These are phyloP conservation scores for Hansfordia pulvinata DNA, from an alignment of 2,329 filamentous ascomycete genomes.

Conservation along the genomic window DNA sequence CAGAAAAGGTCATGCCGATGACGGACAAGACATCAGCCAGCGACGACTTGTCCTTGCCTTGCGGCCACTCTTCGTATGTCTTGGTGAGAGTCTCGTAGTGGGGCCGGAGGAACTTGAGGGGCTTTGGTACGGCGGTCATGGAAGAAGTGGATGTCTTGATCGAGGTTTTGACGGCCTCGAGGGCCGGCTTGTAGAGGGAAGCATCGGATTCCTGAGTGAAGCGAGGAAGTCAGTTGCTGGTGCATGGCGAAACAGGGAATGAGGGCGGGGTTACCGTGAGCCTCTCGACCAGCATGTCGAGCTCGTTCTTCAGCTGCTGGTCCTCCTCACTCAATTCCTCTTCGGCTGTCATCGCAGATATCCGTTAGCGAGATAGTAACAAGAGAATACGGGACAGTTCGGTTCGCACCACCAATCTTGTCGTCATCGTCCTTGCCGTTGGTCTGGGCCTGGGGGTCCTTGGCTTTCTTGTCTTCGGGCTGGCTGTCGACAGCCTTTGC, in stretches of 20 bases:
- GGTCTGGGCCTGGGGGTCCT: constrained; percentile 54
- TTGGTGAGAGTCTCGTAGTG: constrained; percentile 86
- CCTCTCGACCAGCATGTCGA: constrained; percentile 95
- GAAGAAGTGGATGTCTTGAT: constrained; percentile 99
- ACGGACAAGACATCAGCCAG: constrained; percentile 94
- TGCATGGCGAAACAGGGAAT: not conserved
- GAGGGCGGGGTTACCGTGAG: constrained; percentile 51
- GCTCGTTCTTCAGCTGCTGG: constrained; percentile 92
- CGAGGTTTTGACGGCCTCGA: constrained; percentile 94
- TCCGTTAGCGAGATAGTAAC: constrained; percentile 23
- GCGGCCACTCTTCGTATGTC: constrained; percentile 80
- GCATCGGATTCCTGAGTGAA: constrained; percentile 62
- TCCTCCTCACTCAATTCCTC: constrained; percentile 97
- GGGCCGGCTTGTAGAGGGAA: constrained; percentile 77
- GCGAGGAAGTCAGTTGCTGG: not conserved
- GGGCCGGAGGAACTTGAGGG: constrained; percentile 91
- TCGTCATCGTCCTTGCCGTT: constrained; percentile 73
- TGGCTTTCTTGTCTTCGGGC: constrained; percentile 42
- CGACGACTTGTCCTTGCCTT: constrained; percentile 72
- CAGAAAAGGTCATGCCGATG: constrained; percentile 96
- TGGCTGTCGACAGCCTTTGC: constrained; percentile 71
- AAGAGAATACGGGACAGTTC: no score
- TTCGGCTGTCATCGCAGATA: constrained; percentile 25
- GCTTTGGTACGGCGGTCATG: constrained; percentile 98
- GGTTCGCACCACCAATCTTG: constrained; percentile 32